Conservation (phyloP, 192 early-diverging fungal species). For the Gryganskiella cystojenkinii region DNA sequence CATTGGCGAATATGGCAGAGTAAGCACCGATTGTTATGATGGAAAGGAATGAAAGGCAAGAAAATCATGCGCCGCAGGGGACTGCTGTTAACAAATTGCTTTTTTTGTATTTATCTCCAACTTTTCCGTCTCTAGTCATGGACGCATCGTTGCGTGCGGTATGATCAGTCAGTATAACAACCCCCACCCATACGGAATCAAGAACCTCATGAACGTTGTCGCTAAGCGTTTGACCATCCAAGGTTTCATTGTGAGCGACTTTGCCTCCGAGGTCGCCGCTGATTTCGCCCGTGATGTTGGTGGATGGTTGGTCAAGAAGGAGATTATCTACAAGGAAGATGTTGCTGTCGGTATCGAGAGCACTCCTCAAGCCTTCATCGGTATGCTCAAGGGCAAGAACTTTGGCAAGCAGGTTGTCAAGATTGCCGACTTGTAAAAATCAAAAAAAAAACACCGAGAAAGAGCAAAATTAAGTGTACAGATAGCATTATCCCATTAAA, state of each 20-base stretch:
- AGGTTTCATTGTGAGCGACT: conserved; percentile 70
- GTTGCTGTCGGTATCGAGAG: conserved; percentile 47
- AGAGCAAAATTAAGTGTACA: no score
- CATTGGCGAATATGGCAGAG: conserved; percentile 74
- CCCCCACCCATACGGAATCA: conserved; percentile 62
- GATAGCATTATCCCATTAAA: no score
- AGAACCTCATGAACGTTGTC: conserved; percentile 66
- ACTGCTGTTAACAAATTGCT: no score
- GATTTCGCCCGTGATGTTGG: conserved; percentile 54
- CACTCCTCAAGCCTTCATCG: conserved; percentile 65
- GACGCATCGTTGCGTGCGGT: conserved; percentile 77
- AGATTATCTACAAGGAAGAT: conserved; percentile 52
- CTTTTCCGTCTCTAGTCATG: no score
- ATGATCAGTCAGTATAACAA: conserved; percentile 81
- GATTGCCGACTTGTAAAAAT: conserved; percentile 58
- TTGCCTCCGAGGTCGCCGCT: conserved; percentile 31
- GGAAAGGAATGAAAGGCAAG: no score
- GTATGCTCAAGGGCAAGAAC: conserved; percentile 72
- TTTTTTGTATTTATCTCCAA: no score
- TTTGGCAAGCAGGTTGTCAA: conserved; percentile 76
- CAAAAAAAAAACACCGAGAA: no score
- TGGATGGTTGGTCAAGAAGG: conserved; percentile 35
- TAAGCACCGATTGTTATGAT: no score
- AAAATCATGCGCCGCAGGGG: no score
- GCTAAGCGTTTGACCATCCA: conserved; percentile 67